A percentile compares a stretch with the other conserved stretches of the same genome.
Conservation (phyloP, 495 filamentous ascomycete genomes). For the Saxophila tyrrhenica region DNA sequence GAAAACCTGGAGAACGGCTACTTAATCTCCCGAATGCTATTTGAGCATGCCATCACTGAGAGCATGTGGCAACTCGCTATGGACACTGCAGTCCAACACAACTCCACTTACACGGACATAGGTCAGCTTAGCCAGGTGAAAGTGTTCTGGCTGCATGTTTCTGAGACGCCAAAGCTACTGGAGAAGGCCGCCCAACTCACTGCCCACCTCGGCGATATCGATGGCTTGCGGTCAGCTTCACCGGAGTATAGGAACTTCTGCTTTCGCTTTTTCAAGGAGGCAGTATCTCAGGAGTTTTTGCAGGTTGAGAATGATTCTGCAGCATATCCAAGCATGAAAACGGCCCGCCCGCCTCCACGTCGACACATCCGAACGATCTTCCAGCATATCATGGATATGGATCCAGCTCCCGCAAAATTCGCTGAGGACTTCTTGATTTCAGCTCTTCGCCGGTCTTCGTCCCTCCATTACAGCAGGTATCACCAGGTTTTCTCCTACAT, state of each 20-base stretch:
- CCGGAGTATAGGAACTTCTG: not conserved
- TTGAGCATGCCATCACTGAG: slow-evolving; percentile 6
- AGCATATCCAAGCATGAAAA: not conserved
- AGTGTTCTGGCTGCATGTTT: slow-evolving; percentile 15
- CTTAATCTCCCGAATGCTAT: slow-evolving; percentile 9
- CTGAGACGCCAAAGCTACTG: slow-evolving; percentile 7
- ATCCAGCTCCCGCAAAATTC: not conserved
- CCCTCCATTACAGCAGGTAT: not conserved
- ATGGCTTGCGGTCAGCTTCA: slow-evolving; percentile 1
- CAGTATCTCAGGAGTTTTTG: slow-evolving; percentile 11
- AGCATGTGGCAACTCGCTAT: slow-evolving; percentile 11
- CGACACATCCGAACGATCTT: not conserved
- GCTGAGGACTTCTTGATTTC: slow-evolving; percentile 2
- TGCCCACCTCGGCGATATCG: not conserved
- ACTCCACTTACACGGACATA: not conserved
- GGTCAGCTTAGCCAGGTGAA: not conserved
- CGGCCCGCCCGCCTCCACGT: not conserved
- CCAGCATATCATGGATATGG: not conserved
- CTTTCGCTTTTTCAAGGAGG: slow-evolving; percentile 10
- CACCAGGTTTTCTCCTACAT: slow-evolving; percentile 9
- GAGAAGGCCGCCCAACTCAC: slow-evolving; percentile 2
- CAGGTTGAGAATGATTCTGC: not conserved
- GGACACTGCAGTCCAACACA: slow-evolving; percentile 2
- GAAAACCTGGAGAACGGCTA: slow-evolving; percentile 6
- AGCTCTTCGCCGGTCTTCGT: not conserved